These are phyloP conservation scores for Digitaria exilis DNA, from an alignment of 202 grass and related monocot species.

Conservation along the genomic window DNA sequence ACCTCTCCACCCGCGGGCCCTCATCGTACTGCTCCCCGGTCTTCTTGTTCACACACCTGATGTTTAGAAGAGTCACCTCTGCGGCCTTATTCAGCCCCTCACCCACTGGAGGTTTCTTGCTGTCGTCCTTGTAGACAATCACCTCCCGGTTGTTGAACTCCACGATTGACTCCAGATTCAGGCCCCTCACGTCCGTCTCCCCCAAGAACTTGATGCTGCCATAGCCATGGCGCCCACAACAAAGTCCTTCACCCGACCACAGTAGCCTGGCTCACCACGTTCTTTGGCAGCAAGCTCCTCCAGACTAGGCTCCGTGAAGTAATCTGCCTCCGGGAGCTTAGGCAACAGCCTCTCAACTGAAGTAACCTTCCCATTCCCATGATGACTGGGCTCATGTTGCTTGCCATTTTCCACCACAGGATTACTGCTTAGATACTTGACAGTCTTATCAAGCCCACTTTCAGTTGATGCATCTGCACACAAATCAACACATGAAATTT, in stretches of 20 bases:
- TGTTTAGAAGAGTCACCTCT: slow-evolving; percentile 76
- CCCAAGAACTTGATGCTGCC: slow-evolving; percentile 85
- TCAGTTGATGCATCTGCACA: slow-evolving; percentile 41
- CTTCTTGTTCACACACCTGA: slow-evolving; percentile 81
- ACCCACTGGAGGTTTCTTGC: slow-evolving; percentile 75
- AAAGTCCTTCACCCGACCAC: slow-evolving; percentile 67
- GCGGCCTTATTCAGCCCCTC: slow-evolving; percentile 84
- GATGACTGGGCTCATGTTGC: slow-evolving; percentile 32
- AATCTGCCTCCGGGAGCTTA: slow-evolving; percentile 71
- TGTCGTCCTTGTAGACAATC: slow-evolving; percentile 86
- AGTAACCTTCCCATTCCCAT: slow-evolving; percentile 60
- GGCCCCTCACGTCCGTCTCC: slow-evolving; percentile 72
- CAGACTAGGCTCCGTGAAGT: slow-evolving; percentile 77
- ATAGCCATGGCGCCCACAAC: slow-evolving; percentile 64
- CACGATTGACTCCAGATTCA: slow-evolving; percentile 74
- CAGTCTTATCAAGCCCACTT: slow-evolving; percentile 35
- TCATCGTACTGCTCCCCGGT: slow-evolving; percentile 49
- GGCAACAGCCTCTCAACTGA: slow-evolving; percentile 73
- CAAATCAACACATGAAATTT: not conserved
- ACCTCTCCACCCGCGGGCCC: slow-evolving; percentile 65
- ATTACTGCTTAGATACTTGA: slow-evolving; percentile 21
- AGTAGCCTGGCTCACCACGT: slow-evolving; percentile 79
- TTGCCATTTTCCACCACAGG: slow-evolving; percentile 46
- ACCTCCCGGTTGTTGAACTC: slow-evolving; percentile 89
- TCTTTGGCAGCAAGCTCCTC: slow-evolving; percentile 91